A percentile compares a stretch with the other conserved stretches of the same genome.
These are phyloP conservation scores for Verticillium alfalfae DNA, from an alignment of 2,329 filamentous ascomycete genomes.

Conservation along the genomic window DNA sequence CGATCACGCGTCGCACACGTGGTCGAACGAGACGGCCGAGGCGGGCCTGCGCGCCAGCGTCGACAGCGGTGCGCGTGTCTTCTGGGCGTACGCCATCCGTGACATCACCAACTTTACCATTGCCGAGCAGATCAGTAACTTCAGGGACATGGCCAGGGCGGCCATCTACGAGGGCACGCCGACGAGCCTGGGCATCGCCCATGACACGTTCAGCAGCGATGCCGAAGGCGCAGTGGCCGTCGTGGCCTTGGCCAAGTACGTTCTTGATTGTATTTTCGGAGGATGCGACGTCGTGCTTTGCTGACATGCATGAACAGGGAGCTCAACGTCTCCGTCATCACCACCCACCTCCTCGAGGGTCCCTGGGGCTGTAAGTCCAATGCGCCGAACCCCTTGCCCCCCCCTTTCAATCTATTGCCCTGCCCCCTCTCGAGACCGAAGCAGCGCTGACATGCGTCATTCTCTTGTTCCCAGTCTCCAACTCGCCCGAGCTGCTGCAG, in stretches of 20 bases:
- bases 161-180: constrained; percentile 18
- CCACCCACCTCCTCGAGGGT: constrained; percentile 34
- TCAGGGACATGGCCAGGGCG: constrained; percentile 26
- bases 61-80: constrained; percentile 42
- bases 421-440: no score
- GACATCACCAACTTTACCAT: constrained; percentile 24
- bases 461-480: constrained; percentile 9
- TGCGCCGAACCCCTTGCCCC: background rate
- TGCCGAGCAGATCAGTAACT: constrained; percentile 28
- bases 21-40: constrained; percentile 31
- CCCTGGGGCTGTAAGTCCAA: constrained; percentile 22
- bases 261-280: background rate
- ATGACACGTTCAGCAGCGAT: constrained; percentile 23
- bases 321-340: constrained; percentile 37
- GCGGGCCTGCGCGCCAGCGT: constrained; percentile 40
- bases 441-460: no score
- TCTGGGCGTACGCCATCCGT: constrained; percentile 38
- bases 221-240: constrained; percentile 21
- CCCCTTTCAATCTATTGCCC: background rate
- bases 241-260: constrained; percentile 23
- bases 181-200: constrained; percentile 33
- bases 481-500: constrained; percentile 31
- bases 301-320: constrained; percentile 13
- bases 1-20: constrained; percentile 47
- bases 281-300: background rate